phyloP scores from a whole-genome alignment of 1,139 yeast genomes.

The Arxiozyma heterogenica region DNA sequence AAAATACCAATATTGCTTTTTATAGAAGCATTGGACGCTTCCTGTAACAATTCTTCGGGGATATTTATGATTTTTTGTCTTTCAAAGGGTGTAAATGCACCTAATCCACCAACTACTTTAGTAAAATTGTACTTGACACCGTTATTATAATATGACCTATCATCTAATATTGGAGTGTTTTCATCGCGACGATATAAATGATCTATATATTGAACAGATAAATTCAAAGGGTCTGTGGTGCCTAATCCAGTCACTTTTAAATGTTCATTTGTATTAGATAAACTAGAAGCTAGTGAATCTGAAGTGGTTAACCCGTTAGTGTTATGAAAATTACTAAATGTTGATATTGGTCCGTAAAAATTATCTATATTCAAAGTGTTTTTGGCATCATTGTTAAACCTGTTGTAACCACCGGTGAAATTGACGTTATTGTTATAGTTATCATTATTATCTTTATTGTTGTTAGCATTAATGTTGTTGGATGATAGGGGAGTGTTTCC shows the following conservation, averaged over 20 bases:
- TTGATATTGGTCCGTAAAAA: background rate
- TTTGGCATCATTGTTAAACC: background rate
- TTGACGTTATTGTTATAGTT: background rate
- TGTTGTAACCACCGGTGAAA: background rate
- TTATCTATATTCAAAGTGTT: background rate
- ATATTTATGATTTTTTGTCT: conserved; percentile 58
- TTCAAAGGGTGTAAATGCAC: conserved; percentile 66
- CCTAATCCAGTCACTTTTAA: conserved; percentile 23
- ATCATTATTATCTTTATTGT: background rate
- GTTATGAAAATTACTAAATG: background rate
- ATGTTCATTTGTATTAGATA: conserved; percentile 17
- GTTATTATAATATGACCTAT: conserved; percentile 33
- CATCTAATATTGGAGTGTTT: conserved; percentile 35
- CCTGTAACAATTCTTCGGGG: conserved; percentile 78
- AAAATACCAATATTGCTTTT: conserved; percentile 76
- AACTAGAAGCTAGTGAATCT: conserved; percentile 2
- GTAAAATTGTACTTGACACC: conserved; percentile 37
- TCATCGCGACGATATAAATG: conserved; percentile 33
- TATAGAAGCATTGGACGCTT: conserved; percentile 54
- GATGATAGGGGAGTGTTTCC: background rate
- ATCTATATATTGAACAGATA: conserved; percentile 36
- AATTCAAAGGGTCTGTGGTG: conserved; percentile 29
- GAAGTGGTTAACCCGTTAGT: conserved; percentile 1
- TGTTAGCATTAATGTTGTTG: background rate
- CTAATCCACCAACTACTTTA: conserved; percentile 33